Conservation (phyloP, 164 flowering plant species). For the Annona cherimola region DNA sequence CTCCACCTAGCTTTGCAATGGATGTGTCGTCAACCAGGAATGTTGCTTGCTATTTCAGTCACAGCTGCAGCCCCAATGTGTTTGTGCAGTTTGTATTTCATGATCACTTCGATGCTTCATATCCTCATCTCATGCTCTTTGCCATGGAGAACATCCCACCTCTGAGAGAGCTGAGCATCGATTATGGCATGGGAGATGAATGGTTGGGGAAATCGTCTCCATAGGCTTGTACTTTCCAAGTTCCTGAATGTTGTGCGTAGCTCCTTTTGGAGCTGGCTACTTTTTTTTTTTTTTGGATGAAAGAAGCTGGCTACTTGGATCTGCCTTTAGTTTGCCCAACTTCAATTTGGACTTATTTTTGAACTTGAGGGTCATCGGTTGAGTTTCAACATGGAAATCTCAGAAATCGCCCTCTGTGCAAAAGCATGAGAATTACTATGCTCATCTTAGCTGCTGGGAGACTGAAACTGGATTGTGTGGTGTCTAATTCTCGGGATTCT, state of each 20-base stretch:
- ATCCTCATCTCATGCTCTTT: constrained; percentile 86
- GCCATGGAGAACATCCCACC: constrained; percentile 95
- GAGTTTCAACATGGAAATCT: no score
- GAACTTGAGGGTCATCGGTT: no score
- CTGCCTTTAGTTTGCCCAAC: no score
- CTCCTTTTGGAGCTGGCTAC: no score
- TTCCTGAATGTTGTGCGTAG: constrained; percentile 8
- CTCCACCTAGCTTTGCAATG: constrained; percentile 79
- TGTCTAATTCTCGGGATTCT: no score
- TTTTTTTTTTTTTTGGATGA: no score
- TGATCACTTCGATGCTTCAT: constrained; percentile 60
- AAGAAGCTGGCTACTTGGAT: no score
- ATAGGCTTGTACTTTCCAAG: constrained; percentile 33
- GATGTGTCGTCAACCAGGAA: constrained; percentile 85
- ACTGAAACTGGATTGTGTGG: no score
- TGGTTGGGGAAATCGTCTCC: constrained; percentile 52
- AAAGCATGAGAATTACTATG: no score
- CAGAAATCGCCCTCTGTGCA: no score
- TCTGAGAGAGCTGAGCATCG: constrained; percentile 78
- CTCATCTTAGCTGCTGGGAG: no score
- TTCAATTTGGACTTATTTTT: no score
- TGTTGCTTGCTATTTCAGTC: constrained; percentile 86
- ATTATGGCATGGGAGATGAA: constrained; percentile 77
- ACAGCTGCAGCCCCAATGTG: constrained; percentile 76
- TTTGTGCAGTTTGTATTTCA: constrained; percentile 72